Evolutionary conservation across 495 filamentous ascomycete species (phyloP).

Genomic region (Xylaria cubensis): DNA sequence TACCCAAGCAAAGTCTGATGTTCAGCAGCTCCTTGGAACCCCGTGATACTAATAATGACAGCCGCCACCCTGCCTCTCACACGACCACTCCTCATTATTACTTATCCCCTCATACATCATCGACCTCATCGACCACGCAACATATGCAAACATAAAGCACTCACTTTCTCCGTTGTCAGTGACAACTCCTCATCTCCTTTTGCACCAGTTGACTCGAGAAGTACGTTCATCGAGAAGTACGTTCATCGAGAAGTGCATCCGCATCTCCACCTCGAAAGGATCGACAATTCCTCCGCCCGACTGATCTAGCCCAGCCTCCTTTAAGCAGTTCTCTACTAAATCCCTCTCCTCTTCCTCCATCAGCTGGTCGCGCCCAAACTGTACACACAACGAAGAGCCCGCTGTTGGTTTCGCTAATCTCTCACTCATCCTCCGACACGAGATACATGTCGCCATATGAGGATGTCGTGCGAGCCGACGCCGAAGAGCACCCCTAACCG

Average conservation of each 20-base stretch:
- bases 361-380: not conserved
- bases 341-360: constrained; percentile 21
- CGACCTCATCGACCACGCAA: not conserved
- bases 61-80: constrained; percentile 4
- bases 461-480: constrained; percentile 40
- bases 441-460: constrained; percentile 33
- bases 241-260: not conserved
- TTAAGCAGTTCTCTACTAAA: constrained; percentile 18
- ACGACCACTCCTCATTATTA: not conserved
- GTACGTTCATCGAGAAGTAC: not conserved
- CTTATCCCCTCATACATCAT: constrained; percentile 4
- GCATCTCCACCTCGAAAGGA: not conserved
- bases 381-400: constrained; percentile 1
- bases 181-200: not conserved
- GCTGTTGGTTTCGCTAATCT: constrained; percentile 15
- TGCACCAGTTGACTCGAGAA: not conserved
- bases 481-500: constrained; percentile 49
- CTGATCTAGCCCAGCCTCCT: constrained; percentile 8
- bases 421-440: constrained; percentile 17
- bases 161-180: not conserved
- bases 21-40: not conserved
- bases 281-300: not conserved
- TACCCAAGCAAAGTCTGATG: not conserved
- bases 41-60: not conserved
- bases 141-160: not conserved